phyloP scores from a whole-genome alignment of 2,329 filamentous ascomycete genomes.

The Metarhizium brunneum region DNA sequence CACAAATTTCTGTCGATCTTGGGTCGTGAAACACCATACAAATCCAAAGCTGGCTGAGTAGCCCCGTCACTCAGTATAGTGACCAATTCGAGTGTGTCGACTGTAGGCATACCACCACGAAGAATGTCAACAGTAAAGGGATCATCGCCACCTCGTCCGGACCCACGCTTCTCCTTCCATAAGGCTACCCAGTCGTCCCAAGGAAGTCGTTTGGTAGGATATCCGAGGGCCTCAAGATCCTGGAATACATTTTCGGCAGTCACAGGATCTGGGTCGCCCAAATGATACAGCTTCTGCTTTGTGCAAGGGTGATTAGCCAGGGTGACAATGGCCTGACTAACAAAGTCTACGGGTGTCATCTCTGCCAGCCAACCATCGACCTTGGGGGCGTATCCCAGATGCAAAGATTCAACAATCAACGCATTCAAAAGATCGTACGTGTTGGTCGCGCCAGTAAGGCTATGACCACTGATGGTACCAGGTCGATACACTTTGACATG shows the following conservation, averaged over 20 bases:
- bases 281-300: slow-evolving; percentile 60
- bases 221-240: slow-evolving; percentile 57
- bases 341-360: slow-evolving; percentile 79
- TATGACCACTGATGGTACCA: slow-evolving; percentile 73
- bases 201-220: slow-evolving; percentile 53
- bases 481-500: slow-evolving; percentile 64
- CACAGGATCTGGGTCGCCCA: slow-evolving; percentile 64
- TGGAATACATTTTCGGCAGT: slow-evolving; percentile 57
- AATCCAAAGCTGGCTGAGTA: slow-evolving; percentile 50
- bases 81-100: slow-evolving; percentile 60
- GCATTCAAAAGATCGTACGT: slow-evolving; percentile 71
- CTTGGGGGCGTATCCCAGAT: slow-evolving; percentile 60
- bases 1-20: slow-evolving; percentile 62
- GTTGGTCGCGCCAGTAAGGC: slow-evolving; percentile 64
- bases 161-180: slow-evolving; percentile 63
- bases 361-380: slow-evolving; percentile 69
- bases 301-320: slow-evolving; percentile 55
- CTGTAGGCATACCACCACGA: slow-evolving; percentile 69
- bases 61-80: slow-evolving; percentile 64
- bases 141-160: slow-evolving; percentile 55
- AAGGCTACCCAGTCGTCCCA: slow-evolving; percentile 68
- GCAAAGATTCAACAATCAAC: slow-evolving; percentile 66
- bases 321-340: slow-evolving; percentile 63
- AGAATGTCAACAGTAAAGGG: slow-evolving; percentile 73
- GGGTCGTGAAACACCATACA: slow-evolving; percentile 49